These are phyloP conservation scores for Alternaria sp. DNA, from an alignment of 2,329 filamentous ascomycete species.

Conservation along the genomic window DNA sequence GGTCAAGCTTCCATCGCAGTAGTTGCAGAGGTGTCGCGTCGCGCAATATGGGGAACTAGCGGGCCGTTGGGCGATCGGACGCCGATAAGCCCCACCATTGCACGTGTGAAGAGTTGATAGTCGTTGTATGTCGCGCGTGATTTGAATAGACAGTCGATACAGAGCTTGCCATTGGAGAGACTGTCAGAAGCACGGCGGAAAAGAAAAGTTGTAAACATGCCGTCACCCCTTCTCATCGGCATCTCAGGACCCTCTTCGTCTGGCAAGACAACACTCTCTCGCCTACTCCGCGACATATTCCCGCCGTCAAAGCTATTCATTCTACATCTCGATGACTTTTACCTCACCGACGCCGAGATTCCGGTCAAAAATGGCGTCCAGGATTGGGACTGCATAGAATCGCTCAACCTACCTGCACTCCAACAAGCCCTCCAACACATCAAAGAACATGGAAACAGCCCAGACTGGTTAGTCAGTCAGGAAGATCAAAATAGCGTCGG, in stretches of 20 bases:
- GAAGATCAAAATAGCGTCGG: constrained; percentile 65
- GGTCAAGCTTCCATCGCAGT: not conserved
- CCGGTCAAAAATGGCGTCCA: constrained; percentile 63
- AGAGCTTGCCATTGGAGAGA: not conserved
- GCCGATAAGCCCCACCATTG: constrained; percentile 20
- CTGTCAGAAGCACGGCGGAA: not conserved
- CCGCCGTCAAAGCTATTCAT: constrained; percentile 70
- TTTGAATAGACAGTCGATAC: not conserved
- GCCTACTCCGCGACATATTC: constrained; percentile 84
- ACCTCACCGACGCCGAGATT: constrained; percentile 77
- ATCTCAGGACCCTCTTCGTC: constrained; percentile 91
- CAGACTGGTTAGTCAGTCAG: constrained; percentile 59
- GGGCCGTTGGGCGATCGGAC: constrained; percentile 17
- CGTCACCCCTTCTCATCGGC: constrained; percentile 69
- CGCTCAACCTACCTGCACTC: constrained; percentile 77
- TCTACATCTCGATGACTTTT: constrained; percentile 96
- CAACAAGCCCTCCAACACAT: constrained; percentile 74
- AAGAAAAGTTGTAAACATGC: constrained; percentile 8
- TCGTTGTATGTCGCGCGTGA: not conserved
- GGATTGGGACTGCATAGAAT: constrained; percentile 91
- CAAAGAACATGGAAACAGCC: constrained; percentile 69
- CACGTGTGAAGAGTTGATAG: constrained; percentile 7
- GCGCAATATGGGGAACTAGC: constrained; percentile 10
- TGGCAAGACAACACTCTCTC: constrained; percentile 92
- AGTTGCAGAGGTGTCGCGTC: constrained; percentile 5